Conservation (phyloP, 306 rosid species). For the Trifolium subterraneum region DNA sequence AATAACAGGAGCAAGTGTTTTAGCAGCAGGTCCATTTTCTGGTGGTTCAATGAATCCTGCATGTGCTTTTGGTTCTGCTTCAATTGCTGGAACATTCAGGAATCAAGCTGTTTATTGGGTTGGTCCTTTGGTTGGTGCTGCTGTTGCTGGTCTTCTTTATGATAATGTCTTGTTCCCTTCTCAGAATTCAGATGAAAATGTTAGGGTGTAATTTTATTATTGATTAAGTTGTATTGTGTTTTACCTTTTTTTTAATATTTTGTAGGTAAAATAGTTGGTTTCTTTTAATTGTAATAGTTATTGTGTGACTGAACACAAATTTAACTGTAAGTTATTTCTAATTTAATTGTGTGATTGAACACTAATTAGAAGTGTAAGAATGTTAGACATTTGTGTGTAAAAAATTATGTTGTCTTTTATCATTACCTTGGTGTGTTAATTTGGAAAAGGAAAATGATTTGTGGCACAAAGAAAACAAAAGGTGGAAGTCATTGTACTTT, state of each 20-base stretch:
- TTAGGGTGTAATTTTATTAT: conserved; percentile 44
- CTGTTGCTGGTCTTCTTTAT: conserved; percentile 74
- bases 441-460: no score
- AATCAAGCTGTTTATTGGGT: conserved; percentile 96
- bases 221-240: background rate
- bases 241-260: background rate
- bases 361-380: background rate
- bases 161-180: conserved; percentile 65
- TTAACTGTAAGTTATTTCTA: conserved; percentile 8
- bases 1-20: conserved; percentile 66
- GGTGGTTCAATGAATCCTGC: conserved; percentile 94
- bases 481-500: no score
- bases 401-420: background rate
- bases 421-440: no score
- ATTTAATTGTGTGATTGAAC: no score
- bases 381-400: background rate
- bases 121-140: conserved; percentile 86
- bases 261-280: background rate
- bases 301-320: background rate
- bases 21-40: conserved; percentile 83
- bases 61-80: conserved; percentile 81
- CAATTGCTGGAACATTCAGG: conserved; percentile 70
- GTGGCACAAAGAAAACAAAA: no score
- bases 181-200: conserved; percentile 36
- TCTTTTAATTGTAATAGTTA: background rate